Evolutionary conservation across 352 stramenopile species (phyloP).

Genomic region (Phytophthora citrophthora): DNA sequence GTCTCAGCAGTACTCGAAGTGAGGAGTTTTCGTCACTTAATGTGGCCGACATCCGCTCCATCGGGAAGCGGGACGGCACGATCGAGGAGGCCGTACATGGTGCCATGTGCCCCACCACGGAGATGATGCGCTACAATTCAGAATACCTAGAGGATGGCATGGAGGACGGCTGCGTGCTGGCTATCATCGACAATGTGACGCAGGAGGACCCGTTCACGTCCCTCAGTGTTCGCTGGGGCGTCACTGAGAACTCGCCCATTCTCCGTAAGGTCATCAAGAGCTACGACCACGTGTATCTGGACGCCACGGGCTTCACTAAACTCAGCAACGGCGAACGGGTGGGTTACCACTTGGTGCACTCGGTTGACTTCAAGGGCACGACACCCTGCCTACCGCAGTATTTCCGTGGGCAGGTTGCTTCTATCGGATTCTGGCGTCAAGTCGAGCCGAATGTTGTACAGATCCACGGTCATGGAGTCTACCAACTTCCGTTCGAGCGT

Average conservation of each 20-base stretch:
- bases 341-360: constrained; percentile 40
- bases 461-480: constrained; percentile 31
- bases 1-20: constrained; percentile 20
- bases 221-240: constrained; percentile 30
- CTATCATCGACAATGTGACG: constrained; percentile 33
- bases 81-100: constrained; percentile 42
- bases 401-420: constrained; percentile 29
- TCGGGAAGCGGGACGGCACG: constrained; percentile 29
- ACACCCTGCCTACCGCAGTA: constrained; percentile 21
- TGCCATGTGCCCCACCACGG: constrained; percentile 32
- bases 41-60: constrained; percentile 28
- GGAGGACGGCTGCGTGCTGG: constrained; percentile 32
- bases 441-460: constrained; percentile 25
- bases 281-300: constrained; percentile 44
- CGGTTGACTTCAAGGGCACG: constrained; percentile 25
- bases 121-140: constrained; percentile 39
- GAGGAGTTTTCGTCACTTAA: constrained; percentile 28
- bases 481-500: constrained; percentile 25
- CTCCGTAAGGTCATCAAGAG: constrained; percentile 36
- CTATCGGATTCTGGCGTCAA: constrained; percentile 34
- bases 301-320: constrained; percentile 35
- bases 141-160: constrained; percentile 36
- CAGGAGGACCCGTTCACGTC: constrained; percentile 20
- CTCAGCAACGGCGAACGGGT: constrained; percentile 32
- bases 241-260: constrained; percentile 36